Percentiles rank a stretch among this genome's conserved stretches.
Conservation (phyloP, 441 rosid genomes). For the Populus hybrid region DNA sequence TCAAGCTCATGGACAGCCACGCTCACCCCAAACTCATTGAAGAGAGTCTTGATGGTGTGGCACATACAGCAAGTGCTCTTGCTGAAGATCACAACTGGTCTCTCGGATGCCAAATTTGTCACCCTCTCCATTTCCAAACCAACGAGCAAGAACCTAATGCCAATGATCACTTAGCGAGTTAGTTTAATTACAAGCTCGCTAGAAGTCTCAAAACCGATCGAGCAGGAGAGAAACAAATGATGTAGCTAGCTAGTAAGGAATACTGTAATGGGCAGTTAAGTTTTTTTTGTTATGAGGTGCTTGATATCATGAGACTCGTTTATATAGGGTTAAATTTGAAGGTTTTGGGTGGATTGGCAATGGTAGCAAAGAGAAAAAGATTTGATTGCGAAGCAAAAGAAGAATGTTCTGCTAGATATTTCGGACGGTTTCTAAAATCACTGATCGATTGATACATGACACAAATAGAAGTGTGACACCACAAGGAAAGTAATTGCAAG, state of each 20-base stretch:
- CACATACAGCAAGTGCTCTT: slow-evolving; percentile 71
- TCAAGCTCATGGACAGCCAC: slow-evolving; percentile 65
- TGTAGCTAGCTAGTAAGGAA: background rate
- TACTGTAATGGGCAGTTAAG: background rate
- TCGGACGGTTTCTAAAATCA: slow-evolving; percentile 26
- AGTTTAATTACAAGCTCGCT: background rate
- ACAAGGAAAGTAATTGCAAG: slow-evolving; percentile 10
- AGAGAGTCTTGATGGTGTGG: slow-evolving; percentile 63
- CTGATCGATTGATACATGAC: background rate
- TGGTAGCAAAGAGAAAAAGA: background rate
- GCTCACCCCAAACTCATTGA: slow-evolving; percentile 65
- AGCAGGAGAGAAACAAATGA: background rate
- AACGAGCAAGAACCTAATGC: background rate
- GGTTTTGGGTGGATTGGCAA: slow-evolving; percentile 12
- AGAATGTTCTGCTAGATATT: slow-evolving; percentile 35
- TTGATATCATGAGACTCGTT: background rate
- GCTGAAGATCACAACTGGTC: slow-evolving; percentile 84
- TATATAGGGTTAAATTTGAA: slow-evolving; percentile 19
- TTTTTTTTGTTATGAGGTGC: background rate
- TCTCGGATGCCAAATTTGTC: slow-evolving; percentile 49
- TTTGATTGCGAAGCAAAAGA: slow-evolving; percentile 16
- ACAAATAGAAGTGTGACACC: background rate
- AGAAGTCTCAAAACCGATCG: background rate
- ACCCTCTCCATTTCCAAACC: slow-evolving; percentile 52
- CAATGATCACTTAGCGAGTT: background rate